Conservation (phyloP, 352 stramenopile species). For the Globisporangium spiculum region DNA sequence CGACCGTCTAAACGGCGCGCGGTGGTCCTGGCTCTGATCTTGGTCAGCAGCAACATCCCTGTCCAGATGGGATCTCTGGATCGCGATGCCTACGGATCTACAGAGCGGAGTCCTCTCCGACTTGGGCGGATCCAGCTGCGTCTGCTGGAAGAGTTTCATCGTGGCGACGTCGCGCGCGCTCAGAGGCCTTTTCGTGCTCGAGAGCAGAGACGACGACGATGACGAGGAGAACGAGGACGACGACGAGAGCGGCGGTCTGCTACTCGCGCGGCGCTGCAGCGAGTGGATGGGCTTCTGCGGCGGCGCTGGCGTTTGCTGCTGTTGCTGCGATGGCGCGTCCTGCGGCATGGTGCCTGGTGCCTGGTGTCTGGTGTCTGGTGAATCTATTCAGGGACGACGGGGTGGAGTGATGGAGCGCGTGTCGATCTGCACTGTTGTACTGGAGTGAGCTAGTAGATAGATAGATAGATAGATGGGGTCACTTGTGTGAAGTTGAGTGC, state of each 20-base stretch:
- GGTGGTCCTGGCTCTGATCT: background rate
- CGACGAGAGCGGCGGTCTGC: slow-evolving; percentile 12
- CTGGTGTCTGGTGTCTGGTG: background rate
- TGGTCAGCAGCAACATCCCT: background rate
- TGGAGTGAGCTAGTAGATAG: background rate
- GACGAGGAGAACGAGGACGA: background rate
- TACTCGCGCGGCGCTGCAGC: slow-evolving; percentile 7
- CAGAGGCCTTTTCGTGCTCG: background rate
- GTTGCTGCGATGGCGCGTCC: background rate
- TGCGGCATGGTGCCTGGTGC: slow-evolving; percentile 7
- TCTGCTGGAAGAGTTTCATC: slow-evolving; percentile 23
- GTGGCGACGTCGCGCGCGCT: slow-evolving; percentile 26
- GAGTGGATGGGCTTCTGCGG: background rate
- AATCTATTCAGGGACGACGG: background rate
- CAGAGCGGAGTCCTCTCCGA: slow-evolving; percentile 8
- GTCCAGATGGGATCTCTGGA: slow-evolving; percentile 10
- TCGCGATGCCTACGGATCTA: slow-evolving; percentile 15
- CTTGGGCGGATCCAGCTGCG: background rate
- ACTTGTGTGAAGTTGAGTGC: background rate
- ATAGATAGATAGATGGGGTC: background rate
- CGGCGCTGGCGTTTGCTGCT: background rate
- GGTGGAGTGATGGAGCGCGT: background rate
- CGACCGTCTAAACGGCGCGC: slow-evolving; percentile 41
- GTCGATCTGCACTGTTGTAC: background rate
- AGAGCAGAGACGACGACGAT: background rate